Evolutionary conservation across 2,329 filamentous ascomycete species (phyloP).

Genomic region (Paradendryphiella salina): DNA sequence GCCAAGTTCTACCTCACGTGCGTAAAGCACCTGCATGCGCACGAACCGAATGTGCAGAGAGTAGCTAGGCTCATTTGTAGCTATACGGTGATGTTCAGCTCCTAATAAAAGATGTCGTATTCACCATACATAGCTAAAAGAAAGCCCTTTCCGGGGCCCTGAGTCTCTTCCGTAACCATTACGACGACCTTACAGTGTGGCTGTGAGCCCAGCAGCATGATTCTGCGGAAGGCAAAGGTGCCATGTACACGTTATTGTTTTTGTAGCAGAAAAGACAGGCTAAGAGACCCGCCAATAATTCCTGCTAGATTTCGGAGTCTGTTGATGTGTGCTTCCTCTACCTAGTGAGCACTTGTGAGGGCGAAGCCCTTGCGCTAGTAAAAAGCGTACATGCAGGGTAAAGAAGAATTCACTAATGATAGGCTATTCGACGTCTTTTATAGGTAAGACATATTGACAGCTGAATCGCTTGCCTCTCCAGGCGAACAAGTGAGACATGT

Average conservation of each 20-base stretch:
- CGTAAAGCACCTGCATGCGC: background rate
- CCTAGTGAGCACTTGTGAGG: too few relatives aligned
- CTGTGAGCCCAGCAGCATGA: too few relatives aligned
- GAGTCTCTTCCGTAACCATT: too few relatives aligned
- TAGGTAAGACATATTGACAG: background rate
- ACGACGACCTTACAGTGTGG: too few relatives aligned
- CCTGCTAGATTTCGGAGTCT: too few relatives aligned
- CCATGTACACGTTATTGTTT: background rate
- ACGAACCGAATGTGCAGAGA: background rate
- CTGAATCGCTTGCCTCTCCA: background rate
- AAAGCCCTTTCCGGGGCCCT: too few relatives aligned
- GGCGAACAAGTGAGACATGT: background rate
- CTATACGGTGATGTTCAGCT: background rate
- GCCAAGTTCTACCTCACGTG: conserved; percentile 1
- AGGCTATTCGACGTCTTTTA: background rate
- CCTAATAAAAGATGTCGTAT: background rate
- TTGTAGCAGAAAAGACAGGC: background rate
- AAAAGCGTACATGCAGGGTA: background rate
- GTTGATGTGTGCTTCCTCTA: too few relatives aligned
- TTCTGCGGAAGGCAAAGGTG: background rate
- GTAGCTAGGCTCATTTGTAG: background rate
- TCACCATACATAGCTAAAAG: background rate
- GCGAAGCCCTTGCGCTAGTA: background rate
- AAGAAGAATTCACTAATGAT: background rate
- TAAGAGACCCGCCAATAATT: too few relatives aligned